Conservation (phyloP, 176 grass and related monocot species). For the Pontederia paniculata region DNA sequence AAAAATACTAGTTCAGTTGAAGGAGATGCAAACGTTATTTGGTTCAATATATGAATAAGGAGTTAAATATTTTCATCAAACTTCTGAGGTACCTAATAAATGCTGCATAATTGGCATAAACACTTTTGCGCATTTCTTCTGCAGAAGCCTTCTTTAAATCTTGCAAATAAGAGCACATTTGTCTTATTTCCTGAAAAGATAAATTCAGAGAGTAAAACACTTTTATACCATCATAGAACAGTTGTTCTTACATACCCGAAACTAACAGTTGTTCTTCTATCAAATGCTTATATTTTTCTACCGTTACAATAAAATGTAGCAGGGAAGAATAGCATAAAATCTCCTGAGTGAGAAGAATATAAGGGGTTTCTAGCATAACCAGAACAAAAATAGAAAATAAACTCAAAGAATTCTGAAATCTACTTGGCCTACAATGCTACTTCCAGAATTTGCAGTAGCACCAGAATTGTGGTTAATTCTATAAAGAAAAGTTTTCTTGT, state of each 20-base stretch:
- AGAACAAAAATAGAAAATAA: no score
- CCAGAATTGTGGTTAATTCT: no score
- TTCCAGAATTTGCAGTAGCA: no score
- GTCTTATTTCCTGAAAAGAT: slow-evolving; percentile 68
- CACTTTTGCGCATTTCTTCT: slow-evolving; percentile 96
- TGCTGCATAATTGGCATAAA: slow-evolving; percentile 92
- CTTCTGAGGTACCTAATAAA: slow-evolving; percentile 59
- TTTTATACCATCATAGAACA: slow-evolving; percentile 21
- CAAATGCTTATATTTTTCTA: neutral
- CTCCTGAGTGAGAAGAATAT: no score
- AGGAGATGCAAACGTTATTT: neutral
- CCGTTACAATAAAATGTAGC: no score
- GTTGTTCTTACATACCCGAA: slow-evolving; percentile 4
- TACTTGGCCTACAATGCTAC: no score
- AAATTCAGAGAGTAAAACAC: neutral
- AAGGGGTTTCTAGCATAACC: no score
- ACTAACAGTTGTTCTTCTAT: neutral
- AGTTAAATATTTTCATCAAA: neutral
- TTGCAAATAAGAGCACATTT: slow-evolving; percentile 82
- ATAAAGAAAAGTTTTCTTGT: no score
- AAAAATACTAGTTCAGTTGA: no score
- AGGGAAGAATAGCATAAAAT: no score
- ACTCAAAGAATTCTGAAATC: no score
- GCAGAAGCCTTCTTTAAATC: slow-evolving; percentile 98
- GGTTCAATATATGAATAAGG: neutral